Conservation (phyloP, 2,329 filamentous ascomycete species). For the Pseudogymnoascus pannorum region DNA sequence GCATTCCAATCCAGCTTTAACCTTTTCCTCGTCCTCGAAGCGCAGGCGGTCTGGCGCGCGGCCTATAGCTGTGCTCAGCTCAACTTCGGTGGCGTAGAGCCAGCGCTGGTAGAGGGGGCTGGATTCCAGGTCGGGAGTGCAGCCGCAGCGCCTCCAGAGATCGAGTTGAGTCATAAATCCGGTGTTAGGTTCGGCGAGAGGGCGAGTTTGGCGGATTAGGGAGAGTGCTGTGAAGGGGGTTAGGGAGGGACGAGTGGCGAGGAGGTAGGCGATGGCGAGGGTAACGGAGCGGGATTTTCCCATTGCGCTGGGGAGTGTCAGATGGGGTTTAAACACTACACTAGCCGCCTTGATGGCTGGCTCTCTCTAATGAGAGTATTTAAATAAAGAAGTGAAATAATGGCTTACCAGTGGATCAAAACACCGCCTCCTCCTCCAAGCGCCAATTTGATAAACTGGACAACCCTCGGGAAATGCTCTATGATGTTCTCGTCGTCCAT, state of each 20-base stretch:
- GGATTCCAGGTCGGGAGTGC: conserved; percentile 58
- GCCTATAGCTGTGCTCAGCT: conserved; percentile 62
- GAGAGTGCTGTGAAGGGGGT: conserved; percentile 51
- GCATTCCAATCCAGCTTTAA: conserved; percentile 15
- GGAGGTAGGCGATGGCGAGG: conserved; percentile 75
- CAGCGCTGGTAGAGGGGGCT: conserved; percentile 76
- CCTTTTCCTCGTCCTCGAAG: conserved; percentile 67
- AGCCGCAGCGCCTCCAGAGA: conserved; percentile 82
- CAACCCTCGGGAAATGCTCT: conserved; percentile 68
- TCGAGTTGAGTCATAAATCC: conserved; percentile 87
- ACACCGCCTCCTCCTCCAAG: conserved; percentile 55
- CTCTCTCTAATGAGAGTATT: too few relatives aligned
- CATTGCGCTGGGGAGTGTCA: conserved; percentile 63
- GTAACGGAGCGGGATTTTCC: conserved; percentile 91
- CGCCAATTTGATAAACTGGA: conserved; percentile 75
- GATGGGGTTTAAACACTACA: neutral
- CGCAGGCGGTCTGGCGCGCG: conserved; percentile 74
- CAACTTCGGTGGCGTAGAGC: conserved; percentile 59
- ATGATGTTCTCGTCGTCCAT: conserved; percentile 83
- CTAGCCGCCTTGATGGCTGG: too few relatives aligned
- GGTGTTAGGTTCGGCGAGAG: conserved; percentile 79
- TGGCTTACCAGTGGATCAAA: conserved; percentile 62
- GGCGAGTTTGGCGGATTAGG: conserved; percentile 61
- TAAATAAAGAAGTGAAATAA: conserved; percentile 12
- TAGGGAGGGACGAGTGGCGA: conserved; percentile 54